These are phyloP conservation scores for Scenedesmus sp. DNA, from an alignment of 163 green algal species.

Conservation along the genomic window DNA sequence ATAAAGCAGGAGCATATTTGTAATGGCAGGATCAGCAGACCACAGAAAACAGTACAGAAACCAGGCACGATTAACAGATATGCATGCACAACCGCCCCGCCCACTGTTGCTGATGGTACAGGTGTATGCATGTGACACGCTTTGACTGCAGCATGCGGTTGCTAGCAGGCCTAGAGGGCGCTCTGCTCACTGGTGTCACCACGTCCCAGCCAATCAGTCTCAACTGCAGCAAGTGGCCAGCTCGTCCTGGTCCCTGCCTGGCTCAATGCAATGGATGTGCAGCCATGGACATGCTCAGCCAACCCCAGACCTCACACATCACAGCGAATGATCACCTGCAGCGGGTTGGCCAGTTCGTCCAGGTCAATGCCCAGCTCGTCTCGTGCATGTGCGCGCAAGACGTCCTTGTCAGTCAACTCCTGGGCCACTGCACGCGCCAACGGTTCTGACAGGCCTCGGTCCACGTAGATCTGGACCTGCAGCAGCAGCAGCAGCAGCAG, in stretches of 20 bases:
- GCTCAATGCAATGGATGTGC: conserved; percentile 89
- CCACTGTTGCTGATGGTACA: too few species aligned
- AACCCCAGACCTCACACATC: neutral
- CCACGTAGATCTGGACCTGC: conserved; percentile 71
- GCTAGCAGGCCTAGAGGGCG: neutral
- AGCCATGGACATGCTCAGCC: neutral
- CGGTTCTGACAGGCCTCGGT: conserved; percentile 68
- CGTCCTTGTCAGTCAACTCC: conserved; percentile 85
- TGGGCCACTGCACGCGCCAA: conserved; percentile 76
- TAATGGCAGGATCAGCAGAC: too few species aligned
- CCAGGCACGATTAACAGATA: too few species aligned
- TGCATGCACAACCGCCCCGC: too few species aligned
- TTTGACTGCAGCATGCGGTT: too few species aligned
- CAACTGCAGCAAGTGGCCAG: conserved; percentile 78
- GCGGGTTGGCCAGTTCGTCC: conserved; percentile 90
- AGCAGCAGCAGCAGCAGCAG: conserved; percentile 79
- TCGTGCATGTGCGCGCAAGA: conserved; percentile 89
- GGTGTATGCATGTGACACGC: too few species aligned
- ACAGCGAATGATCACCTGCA: conserved; percentile 75
- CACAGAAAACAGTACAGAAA: too few species aligned
- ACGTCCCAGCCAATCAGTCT: neutral
- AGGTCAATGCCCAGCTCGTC: conserved; percentile 97
- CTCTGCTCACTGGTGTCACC: neutral
- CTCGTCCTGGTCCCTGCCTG: conserved; percentile 94
- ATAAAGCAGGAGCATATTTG: too few species aligned